These are phyloP conservation scores for Sicyos baderoa DNA, from an alignment of 306 rosid genomes.

Conservation along the genomic window DNA sequence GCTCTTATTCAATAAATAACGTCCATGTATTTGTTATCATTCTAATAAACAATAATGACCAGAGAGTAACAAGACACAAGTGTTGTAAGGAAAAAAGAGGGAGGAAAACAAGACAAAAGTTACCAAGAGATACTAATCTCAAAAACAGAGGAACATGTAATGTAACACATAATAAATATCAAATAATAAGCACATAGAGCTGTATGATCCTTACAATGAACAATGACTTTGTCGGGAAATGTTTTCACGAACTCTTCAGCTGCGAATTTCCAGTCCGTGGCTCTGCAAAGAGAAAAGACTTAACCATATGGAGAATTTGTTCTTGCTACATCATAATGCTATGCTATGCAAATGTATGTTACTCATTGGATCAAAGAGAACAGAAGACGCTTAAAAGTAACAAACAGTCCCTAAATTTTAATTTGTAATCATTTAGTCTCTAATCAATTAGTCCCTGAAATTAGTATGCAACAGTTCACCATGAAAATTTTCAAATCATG, in stretches of 20 bases:
- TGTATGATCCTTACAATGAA: conserved; percentile 57
- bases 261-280: conserved; percentile 76
- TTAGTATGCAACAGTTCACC: no score
- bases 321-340: no score
- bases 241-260: conserved; percentile 64
- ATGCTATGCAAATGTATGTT: no score
- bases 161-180: background rate
- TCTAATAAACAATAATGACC: background rate
- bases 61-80: background rate
- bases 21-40: background rate
- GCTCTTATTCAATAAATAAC: background rate
- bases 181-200: background rate
- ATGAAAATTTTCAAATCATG: no score
- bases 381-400: no score
- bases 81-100: no score
- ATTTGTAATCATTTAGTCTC: no score
- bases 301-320: background rate
- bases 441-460: no score
- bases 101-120: background rate
- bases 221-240: conserved; percentile 65
- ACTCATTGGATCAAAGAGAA: no score
- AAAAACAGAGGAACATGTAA: background rate
- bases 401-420: no score
- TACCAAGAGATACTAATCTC: background rate
- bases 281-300: conserved; percentile 40